A percentile compares a stretch with the other conserved stretches of the same genome.
Conservation (phyloP, 2,329 filamentous ascomycete species). For the Ceratocystis huliohia region DNA sequence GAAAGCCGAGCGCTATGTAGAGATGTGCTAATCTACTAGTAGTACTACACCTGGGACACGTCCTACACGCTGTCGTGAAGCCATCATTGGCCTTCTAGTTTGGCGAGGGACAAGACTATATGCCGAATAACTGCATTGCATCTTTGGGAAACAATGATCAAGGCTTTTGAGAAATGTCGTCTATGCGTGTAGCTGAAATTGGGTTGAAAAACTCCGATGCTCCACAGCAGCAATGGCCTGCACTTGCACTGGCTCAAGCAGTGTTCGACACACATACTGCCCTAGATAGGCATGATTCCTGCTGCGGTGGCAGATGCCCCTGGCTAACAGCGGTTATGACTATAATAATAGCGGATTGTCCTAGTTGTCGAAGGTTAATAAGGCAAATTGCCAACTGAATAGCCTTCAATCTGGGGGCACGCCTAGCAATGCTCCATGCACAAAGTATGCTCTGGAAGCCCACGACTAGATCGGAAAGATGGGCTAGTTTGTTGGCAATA, state of each 20-base stretch:
- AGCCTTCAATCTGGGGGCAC: constrained; percentile 53
- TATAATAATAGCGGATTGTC: constrained; percentile 51
- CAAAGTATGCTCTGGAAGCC: constrained; percentile 41
- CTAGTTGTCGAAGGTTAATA: background rate
- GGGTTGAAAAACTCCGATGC: constrained; percentile 47
- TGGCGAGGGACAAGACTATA: constrained; percentile 45
- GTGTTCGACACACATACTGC: constrained; percentile 52
- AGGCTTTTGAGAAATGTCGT: constrained; percentile 56
- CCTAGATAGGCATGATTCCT: constrained; percentile 49
- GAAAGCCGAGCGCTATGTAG: constrained; percentile 58
- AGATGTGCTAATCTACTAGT: constrained; percentile 54
- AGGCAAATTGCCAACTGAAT: constrained; percentile 45
- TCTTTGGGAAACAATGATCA: constrained; percentile 59
- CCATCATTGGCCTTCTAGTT: constrained; percentile 46
- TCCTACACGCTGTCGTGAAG: constrained; percentile 46
- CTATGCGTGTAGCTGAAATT: constrained; percentile 53
- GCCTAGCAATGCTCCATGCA: constrained; percentile 57
- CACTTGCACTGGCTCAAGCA: constrained; percentile 44
- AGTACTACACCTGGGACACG: constrained; percentile 50
- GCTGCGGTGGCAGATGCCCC: constrained; percentile 66
- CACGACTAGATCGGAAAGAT: constrained; percentile 44
- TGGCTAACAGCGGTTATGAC: constrained; percentile 60
- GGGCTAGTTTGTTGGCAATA: constrained; percentile 36
- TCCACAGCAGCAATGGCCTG: constrained; percentile 46
- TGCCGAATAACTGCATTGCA: constrained; percentile 46